Evolutionary conservation across 2,329 filamentous ascomycete genomes (phyloP).

Genomic region (Lasiodiplodia hormozganensis): DNA sequence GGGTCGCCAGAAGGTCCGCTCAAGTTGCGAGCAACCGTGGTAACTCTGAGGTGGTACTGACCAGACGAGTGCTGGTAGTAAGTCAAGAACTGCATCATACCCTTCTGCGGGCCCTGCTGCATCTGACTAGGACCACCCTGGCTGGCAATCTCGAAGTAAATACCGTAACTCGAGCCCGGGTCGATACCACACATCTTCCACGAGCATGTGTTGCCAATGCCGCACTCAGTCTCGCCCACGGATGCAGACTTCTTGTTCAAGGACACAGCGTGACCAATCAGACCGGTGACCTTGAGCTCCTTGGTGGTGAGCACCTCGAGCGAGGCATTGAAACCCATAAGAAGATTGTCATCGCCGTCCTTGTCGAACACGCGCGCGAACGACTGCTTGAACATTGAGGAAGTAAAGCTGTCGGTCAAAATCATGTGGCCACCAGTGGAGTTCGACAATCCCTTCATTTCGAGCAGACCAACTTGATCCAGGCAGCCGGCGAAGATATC

Average conservation of each 20-base stretch:
- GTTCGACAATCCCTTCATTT: constrained; percentile 98
- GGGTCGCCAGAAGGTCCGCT: constrained; percentile 94
- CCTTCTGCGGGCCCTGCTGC: constrained; percentile 86
- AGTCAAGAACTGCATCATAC: constrained; percentile 97
- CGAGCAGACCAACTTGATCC: constrained; percentile 93
- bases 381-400: constrained; percentile 99
- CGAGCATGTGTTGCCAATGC: constrained; percentile 96
- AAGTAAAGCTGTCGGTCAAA: constrained; percentile 96
- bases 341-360: constrained; percentile 88
- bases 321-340: constrained; percentile 98
- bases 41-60: constrained; percentile 94
- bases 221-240: constrained; percentile 96
- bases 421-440: constrained; percentile 98
- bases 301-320: constrained; percentile 97
- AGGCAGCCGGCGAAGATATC: constrained; percentile 98
- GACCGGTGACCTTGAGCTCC: constrained; percentile 94
- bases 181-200: constrained; percentile 99
- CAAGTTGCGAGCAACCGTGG: constrained; percentile 88
- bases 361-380: constrained; percentile 98
- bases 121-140: constrained; percentile 87
- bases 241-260: constrained; percentile 98
- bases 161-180: constrained; percentile 88
- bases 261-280: constrained; percentile 96
- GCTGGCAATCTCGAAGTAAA: constrained; percentile 97
- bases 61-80: constrained; percentile 98